Conservation (phyloP, 805 yeast genomes). For the Candida yuanshanica region DNA sequence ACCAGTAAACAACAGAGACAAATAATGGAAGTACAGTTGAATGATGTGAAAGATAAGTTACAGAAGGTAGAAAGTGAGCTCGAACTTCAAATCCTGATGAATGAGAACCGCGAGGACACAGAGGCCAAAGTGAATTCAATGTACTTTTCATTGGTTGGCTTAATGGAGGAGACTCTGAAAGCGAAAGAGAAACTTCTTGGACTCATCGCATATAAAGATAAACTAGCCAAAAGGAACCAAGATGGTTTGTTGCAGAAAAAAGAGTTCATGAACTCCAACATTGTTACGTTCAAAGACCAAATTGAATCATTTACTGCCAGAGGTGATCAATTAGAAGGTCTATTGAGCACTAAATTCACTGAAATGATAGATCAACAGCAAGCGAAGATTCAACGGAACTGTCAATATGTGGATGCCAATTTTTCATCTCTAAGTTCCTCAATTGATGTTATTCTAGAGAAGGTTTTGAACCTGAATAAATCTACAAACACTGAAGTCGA, state of each 20-base stretch:
- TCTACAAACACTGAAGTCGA: conserved; percentile 8
- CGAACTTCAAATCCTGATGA: conserved; percentile 12
- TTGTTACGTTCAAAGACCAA: not conserved
- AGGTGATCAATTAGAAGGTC: conserved; percentile 10
- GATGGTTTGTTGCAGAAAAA: conserved; percentile 10
- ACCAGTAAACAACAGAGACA: conserved; percentile 11
- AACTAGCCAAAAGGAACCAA: conserved; percentile 12
- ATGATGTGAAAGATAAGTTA: conserved; percentile 3
- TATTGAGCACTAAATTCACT: conserved; percentile 13
- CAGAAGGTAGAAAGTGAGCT: conserved; percentile 10
- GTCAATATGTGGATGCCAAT: conserved; percentile 2
- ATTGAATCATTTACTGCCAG: not conserved
- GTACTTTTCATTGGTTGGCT: conserved; percentile 6
- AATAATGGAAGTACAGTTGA: conserved; percentile 7
- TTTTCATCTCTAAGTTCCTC: conserved; percentile 1
- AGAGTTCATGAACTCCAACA: conserved; percentile 1
- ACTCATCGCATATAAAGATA: conserved; percentile 13
- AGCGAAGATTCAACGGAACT: conserved; percentile 7
- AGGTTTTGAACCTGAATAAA: not conserved
- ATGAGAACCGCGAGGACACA: conserved; percentile 15
- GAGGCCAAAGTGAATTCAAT: conserved; percentile 16
- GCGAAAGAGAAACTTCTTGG: conserved; percentile 14
- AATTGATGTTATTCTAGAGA: conserved; percentile 7
- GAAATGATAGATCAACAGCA: conserved; percentile 11
- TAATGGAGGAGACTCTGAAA: conserved; percentile 8